A percentile compares a stretch with the other conserved stretches of the same genome.
Conservation (phyloP, 2,329 filamentous ascomycete genomes). For the Dactylonectria macrodidyma region DNA sequence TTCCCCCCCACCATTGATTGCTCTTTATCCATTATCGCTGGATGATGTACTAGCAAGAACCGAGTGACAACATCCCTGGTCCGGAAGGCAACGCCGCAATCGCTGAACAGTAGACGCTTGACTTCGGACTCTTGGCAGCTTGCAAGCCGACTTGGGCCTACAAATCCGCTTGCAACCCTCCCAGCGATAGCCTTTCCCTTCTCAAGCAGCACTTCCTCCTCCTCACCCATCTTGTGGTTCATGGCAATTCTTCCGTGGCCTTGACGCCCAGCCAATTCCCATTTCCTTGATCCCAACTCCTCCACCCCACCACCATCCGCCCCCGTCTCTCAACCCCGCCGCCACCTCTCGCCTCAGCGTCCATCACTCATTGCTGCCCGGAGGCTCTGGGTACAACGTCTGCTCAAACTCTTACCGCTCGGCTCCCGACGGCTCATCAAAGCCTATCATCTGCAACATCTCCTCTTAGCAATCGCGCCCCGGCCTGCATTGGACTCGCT, state of each 20-base stretch:
- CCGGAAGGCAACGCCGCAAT: constrained; percentile 28
- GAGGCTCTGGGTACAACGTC: constrained; percentile 33
- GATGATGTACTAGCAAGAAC: constrained; percentile 16
- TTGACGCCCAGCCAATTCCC: constrained; percentile 15
- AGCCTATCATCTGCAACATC: constrained; percentile 4
- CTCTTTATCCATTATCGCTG: constrained; percentile 35
- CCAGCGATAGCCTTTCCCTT: constrained; percentile 14
- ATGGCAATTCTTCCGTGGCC: constrained; percentile 29
- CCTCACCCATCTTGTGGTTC: constrained; percentile 6
- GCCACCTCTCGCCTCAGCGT: constrained; percentile 34
- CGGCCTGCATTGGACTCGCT: constrained; percentile 1
- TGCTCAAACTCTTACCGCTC: constrained; percentile 18
- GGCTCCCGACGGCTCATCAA: constrained; percentile 18
- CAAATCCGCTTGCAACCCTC: constrained; percentile 25
- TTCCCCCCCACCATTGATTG: constrained; percentile 35
- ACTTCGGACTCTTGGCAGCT: neutral
- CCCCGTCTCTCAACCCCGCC: constrained; percentile 43
- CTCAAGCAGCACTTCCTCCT: neutral
- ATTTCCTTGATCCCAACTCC: constrained; percentile 32
- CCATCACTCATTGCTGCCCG: constrained; percentile 25
- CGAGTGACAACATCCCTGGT: constrained; percentile 39
- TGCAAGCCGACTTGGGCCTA: constrained; percentile 20
- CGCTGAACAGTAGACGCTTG: constrained; percentile 18
- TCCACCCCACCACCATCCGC: constrained; percentile 33
- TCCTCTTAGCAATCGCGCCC: constrained; percentile 2